Conservation (phyloP, 2,329 filamentous ascomycete genomes). For the Bipolaris sorokiniana region DNA sequence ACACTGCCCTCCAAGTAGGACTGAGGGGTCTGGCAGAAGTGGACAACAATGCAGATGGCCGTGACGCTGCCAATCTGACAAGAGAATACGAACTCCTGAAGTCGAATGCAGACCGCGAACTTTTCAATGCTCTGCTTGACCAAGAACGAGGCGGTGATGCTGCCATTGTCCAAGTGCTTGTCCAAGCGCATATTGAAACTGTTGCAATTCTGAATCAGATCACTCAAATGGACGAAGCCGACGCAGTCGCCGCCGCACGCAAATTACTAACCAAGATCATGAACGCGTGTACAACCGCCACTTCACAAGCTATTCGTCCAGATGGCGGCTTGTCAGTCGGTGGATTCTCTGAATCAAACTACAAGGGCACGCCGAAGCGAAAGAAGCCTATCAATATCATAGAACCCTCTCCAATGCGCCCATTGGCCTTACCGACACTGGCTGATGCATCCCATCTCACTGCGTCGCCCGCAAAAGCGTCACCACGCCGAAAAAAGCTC, state of each 20-base stretch:
- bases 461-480: conserved; percentile 73
- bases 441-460: conserved; percentile 50
- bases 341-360: conserved; percentile 73
- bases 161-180: conserved; percentile 77
- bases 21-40: conserved; percentile 76
- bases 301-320: conserved; percentile 86
- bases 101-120: conserved; percentile 79
- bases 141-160: conserved; percentile 83
- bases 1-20: conserved; percentile 86
- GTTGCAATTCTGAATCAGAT: conserved; percentile 82
- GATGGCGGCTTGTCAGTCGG: conserved; percentile 71
- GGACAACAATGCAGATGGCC: conserved; percentile 67
- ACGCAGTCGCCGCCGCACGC: conserved; percentile 81
- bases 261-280: conserved; percentile 78
- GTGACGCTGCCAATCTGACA: conserved; percentile 73
- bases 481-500: conserved; percentile 77
- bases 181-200: conserved; percentile 91
- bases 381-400: conserved; percentile 59
- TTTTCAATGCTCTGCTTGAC: conserved; percentile 76
- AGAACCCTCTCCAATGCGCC: conserved; percentile 57
- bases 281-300: conserved; percentile 73
- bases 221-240: conserved; percentile 79
- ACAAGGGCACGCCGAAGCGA: conserved; percentile 78
- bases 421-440: conserved; percentile 39
- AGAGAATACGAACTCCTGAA: conserved; percentile 88